Evolutionary conservation across 2,329 filamentous ascomycete genomes (phyloP).

Genomic region (Didymella exigua): DNA sequence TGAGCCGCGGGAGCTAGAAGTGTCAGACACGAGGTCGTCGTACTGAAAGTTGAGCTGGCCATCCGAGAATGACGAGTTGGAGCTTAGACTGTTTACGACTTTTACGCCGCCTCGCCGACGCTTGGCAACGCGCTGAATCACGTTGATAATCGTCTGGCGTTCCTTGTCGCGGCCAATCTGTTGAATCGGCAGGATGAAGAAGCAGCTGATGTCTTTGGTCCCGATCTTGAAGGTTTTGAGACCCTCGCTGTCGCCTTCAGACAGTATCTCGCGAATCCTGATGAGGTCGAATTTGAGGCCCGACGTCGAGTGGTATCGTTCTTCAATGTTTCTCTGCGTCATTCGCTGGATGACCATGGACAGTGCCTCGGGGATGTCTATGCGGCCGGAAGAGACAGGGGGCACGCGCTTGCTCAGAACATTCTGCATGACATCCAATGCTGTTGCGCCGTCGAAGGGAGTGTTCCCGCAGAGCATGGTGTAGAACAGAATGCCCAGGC

Average conservation of each 20-base stretch:
- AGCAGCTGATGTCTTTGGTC: conserved; percentile 86
- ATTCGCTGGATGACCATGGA: conserved; percentile 87
- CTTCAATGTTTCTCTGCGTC: conserved; percentile 84
- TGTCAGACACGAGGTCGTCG: conserved; percentile 58
- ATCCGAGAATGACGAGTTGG: conserved; percentile 60
- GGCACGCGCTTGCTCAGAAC: conserved; percentile 81
- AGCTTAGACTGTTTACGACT: conserved; percentile 58
- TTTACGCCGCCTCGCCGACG: conserved; percentile 59
- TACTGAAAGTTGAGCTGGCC: conserved; percentile 56
- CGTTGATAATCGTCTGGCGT: conserved; percentile 66
- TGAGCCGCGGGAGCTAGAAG: conserved; percentile 61
- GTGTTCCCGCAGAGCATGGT: conserved; percentile 71
- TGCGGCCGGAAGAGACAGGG: conserved; percentile 74
- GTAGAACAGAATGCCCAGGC: conserved; percentile 88
- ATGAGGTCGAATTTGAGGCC: conserved; percentile 82
- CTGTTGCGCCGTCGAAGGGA: conserved; percentile 78
- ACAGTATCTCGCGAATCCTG: conserved; percentile 74
- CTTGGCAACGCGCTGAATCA: conserved; percentile 77
- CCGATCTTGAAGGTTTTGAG: conserved; percentile 77
- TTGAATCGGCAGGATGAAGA: conserved; percentile 81
- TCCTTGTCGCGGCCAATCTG: conserved; percentile 83
- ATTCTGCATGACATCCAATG: conserved; percentile 89
- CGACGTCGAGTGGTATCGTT: conserved; percentile 87
- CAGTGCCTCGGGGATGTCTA: conserved; percentile 83
- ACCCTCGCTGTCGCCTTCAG: conserved; percentile 72